Conservation (phyloP, 345 rosid genomes). For the Salix udensis region DNA sequence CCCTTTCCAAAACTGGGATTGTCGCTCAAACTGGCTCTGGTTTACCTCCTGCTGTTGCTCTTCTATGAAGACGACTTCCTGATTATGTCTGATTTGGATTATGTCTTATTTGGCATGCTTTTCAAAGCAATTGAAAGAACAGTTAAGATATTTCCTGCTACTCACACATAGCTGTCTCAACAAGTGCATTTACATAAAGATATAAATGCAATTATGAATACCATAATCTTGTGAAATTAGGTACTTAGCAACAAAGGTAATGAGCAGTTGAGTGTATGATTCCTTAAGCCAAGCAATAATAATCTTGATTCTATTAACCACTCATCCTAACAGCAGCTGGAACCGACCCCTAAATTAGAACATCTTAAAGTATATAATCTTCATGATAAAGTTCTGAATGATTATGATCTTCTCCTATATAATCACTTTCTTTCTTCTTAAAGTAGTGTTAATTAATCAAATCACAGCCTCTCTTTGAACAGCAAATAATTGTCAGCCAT, state of each 20-base stretch:
- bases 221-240: background rate
- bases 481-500: background rate
- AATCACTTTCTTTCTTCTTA: background rate
- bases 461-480: background rate
- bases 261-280: constrained; percentile 7
- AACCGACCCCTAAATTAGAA: background rate
- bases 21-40: constrained; percentile 74
- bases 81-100: background rate
- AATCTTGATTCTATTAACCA: constrained; percentile 23
- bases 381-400: background rate
- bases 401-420: background rate
- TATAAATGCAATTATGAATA: background rate
- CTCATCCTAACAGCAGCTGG: background rate
- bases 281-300: constrained; percentile 7
- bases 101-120: background rate
- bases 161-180: too few relatives aligned
- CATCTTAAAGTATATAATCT: background rate
- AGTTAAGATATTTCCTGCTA: background rate
- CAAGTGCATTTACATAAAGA: too few relatives aligned
- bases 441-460: background rate
- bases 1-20: constrained; percentile 64
- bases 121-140: background rate
- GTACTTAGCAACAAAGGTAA: background rate
- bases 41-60: constrained; percentile 65
- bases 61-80: constrained; percentile 18